Conservation (phyloP, 1,139 yeast genomes). For the Lodderomyces theae region DNA sequence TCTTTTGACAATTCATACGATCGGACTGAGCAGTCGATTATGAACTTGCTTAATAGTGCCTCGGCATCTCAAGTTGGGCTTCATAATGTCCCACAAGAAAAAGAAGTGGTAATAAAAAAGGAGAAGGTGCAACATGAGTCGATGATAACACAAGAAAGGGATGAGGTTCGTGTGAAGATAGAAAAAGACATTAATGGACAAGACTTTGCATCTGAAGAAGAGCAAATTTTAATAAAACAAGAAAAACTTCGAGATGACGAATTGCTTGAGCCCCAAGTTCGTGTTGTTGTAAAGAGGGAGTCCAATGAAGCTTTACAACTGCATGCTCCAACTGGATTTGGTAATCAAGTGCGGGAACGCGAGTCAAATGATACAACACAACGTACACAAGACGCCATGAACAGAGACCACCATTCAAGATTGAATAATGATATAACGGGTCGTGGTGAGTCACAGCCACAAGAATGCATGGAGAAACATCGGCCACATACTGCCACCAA, state of each 20-base stretch:
- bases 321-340: neutral
- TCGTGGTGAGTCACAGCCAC: neutral
- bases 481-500: no score
- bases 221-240: neutral
- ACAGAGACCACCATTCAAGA: no score
- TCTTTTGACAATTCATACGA: slow-evolving; percentile 40
- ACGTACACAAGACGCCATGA: no score
- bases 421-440: no score
- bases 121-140: slow-evolving; percentile 6
- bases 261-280: slow-evolving; percentile 1
- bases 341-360: no score
- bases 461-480: no score
- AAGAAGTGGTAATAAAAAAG: neutral
- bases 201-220: neutral
- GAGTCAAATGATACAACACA: no score
- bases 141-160: neutral
- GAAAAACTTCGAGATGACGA: neutral
- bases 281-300: slow-evolving; percentile 1
- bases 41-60: slow-evolving; percentile 34
- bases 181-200: slow-evolving; percentile 4
- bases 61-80: slow-evolving; percentile 12
- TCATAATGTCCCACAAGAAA: neutral
- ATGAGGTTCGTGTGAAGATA: neutral
- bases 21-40: slow-evolving; percentile 43
- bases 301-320: slow-evolving; percentile 1